Base-by-base conservation (phyloP, 2,329 filamentous ascomycete species). In the Colletotrichum navitas region DNA sequence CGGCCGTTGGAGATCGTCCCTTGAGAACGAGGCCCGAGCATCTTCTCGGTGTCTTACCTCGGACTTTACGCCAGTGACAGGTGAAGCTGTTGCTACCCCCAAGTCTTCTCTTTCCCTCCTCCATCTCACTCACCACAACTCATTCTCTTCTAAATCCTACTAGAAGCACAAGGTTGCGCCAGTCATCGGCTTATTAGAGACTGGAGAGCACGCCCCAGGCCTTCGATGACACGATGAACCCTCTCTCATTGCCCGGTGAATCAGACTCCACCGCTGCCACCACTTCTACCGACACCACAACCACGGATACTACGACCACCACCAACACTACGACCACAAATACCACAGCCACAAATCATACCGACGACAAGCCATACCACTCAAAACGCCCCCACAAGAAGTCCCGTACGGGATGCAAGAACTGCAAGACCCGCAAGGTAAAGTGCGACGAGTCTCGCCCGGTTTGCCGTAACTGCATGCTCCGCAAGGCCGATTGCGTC, bases 351-450 rank as follows among this genome's bases (percentile, higher is more conserved):
- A 14, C 34, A 24, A 68, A 32, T 34, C 64, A 60, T 14, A 49
- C 58, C 36, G 69, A 72, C 29, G 69, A 72, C 18, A 72, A 69
- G 47, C 69, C 81, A 1, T 86, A 83, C 63, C 80, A 84, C 66
- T 73, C 83, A 61, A 89, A 89, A 76, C 83, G 86, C 14, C 86
- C 87, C 59, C 87, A 89, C 77, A 86, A 81, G 74, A 89, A 89
- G 77, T 88, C 87, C 1, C 81, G 87, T 39, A 80, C 81, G 2
- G 87, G 87, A 7, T 89, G 87, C 75, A 80, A 80, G 72, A 87
- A 85, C 75, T 89, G 87, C 82, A 89, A 89, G 78, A 77, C 78
- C 21, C 84, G 87, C 66, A 88, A 87, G 77, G 85, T 87, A 65
- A 88, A 87, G 78, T 89, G 87, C 78, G 85, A 87, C 71, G 87